A percentile compares a stretch with the other conserved stretches of the same genome.
Conservation (phyloP, 495 filamentous ascomycete species). For the Podospora conica region DNA sequence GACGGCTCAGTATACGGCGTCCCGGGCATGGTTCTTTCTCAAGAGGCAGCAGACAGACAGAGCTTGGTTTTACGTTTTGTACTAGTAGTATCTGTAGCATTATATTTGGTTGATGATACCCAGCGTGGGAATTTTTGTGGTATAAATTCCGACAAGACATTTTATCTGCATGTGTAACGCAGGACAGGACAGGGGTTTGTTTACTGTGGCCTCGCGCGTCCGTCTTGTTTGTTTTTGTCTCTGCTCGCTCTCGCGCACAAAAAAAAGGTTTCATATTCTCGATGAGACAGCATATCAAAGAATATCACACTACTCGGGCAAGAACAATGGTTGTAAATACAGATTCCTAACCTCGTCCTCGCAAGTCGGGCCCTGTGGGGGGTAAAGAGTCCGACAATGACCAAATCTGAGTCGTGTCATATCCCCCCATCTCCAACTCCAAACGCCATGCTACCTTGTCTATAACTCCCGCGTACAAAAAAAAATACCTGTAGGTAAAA, state of each 20-base stretch:
- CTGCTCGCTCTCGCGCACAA: neutral
- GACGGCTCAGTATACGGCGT: neutral
- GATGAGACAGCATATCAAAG: neutral
- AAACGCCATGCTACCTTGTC: neutral
- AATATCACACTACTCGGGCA: neutral
- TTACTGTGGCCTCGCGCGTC: neutral
- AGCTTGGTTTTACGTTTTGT: neutral
- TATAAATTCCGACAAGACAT: neutral
- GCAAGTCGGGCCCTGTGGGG: neutral
- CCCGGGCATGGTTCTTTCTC: neutral
- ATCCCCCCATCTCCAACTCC: neutral
- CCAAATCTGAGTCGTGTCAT: too few species aligned
- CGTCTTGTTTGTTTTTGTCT: neutral
- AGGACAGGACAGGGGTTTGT: neutral
- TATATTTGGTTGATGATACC: constrained; percentile 1
- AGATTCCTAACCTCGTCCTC: too few species aligned
- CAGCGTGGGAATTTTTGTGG: neutral
- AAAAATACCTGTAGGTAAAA: neutral
- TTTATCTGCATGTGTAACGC: neutral
- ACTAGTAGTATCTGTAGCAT: neutral
- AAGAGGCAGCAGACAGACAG: neutral
- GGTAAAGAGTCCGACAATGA: neutral
- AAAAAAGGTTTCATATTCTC: neutral
- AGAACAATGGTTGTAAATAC: neutral
- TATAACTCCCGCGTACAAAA: neutral